Evolutionary conservation across 495 filamentous ascomycete species (phyloP), one percentile per base, ranked within the genome.

Genomic region (Penicillium soppii): DNA sequence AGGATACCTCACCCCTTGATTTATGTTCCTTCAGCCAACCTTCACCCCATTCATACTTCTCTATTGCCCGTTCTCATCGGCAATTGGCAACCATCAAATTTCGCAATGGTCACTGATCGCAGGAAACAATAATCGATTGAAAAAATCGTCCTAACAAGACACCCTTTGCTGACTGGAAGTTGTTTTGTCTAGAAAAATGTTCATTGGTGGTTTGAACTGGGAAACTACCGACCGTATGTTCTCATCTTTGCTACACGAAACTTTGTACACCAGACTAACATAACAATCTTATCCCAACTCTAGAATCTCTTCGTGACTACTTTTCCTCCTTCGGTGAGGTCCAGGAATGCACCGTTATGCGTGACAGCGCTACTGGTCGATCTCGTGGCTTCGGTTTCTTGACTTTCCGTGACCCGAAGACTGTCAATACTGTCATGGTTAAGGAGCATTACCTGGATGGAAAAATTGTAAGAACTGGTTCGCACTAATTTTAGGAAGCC

Each of bases 291-390:
- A 30, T 8, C 23, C 5, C 5, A 29, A 10, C 7, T 57, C 27
- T 57, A 98, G 94, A 98, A 77, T 97, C 94, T 9, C 79, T 98
- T n/a, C 90, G 91, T 51, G 89, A 97, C 52, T 98, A 98, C 60
- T 98, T 98, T 71, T 96, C 95, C 12, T 89, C 97, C 62, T 98
- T 95, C 62, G 94, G 94, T 50, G 95, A 98, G 62, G 94, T 98
- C 21, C 80, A 91, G 33, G 94, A 98, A 77, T 97, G 94, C 61
- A 97, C 94, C 15, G 94, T 98, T 7, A 98, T 98, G 94, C 81
- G 94, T 53, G 94, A 98, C 70, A 90, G 92, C 53, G 87, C 90
- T 39, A 95, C 88, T 20, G 95, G 95, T 23, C 86, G 94, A 48
- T 97, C 92, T 10, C 83, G 94, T 63, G 94, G 94, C 9, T 98